Percentiles rank a stretch among this genome's conserved stretches.
These are phyloP conservation scores for Colletotrichum acutatum DNA, from an alignment of 2,329 filamentous ascomycete genomes.

Conservation along the genomic window DNA sequence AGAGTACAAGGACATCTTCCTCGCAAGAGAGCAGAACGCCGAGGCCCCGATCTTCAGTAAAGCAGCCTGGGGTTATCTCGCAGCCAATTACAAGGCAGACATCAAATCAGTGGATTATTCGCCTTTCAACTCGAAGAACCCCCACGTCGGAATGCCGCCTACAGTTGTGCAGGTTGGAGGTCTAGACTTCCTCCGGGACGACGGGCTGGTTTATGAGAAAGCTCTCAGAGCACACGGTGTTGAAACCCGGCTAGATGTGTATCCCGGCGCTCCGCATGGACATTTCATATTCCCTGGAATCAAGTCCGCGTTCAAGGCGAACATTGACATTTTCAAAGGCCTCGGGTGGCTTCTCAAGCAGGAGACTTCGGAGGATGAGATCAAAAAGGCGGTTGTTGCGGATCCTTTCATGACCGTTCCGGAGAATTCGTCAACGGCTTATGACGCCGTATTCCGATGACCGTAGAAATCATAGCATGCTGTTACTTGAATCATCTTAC, in stretches of 20 bases:
- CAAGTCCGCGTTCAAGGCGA: background rate
- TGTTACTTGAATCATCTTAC: no score
- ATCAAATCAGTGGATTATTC: constrained; percentile 42
- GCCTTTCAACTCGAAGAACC: constrained; percentile 45
- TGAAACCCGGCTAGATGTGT: constrained; percentile 45
- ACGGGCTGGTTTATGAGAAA: constrained; percentile 62
- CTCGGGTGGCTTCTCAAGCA: background rate
- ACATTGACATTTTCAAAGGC: background rate
- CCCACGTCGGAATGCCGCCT: constrained; percentile 50
- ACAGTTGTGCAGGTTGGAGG: constrained; percentile 62
- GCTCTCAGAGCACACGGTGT: constrained; percentile 55
- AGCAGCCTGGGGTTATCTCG: constrained; percentile 40
- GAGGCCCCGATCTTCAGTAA: constrained; percentile 47
- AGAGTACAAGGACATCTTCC: constrained; percentile 50
- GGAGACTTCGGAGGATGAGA: background rate
- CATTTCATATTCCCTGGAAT: background rate
- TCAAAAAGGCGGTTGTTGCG: background rate
- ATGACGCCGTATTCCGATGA: no score
- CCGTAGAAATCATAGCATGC: no score
- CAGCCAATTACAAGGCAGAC: constrained; percentile 44
- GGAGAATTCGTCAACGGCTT: no score
- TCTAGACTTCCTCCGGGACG: constrained; percentile 61
- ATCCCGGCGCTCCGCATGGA: background rate
- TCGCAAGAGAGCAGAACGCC: constrained; percentile 54
- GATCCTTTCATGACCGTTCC: background rate